Percentiles rank a stretch among this genome's conserved stretches.
Conservation (phyloP, 163 green algal genomes). For the Chlorella variabilis region DNA sequence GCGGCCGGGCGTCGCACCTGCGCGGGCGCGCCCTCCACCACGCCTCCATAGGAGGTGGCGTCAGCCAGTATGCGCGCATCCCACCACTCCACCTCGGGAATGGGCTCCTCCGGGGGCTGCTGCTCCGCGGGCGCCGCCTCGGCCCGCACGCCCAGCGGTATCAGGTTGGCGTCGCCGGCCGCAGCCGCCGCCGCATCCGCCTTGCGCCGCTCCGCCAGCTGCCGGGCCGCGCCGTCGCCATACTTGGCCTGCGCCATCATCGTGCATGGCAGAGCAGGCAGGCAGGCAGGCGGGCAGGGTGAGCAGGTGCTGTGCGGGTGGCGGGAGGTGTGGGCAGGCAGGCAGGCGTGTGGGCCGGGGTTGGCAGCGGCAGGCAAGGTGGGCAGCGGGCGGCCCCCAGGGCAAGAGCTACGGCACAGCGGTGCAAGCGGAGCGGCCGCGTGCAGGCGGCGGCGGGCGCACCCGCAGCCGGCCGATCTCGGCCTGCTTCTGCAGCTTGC, state of each 20-base stretch:
- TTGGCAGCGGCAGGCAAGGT: background rate
- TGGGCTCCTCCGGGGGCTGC: slow-evolving; percentile 34
- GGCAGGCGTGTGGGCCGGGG: background rate
- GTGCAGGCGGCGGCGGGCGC: background rate
- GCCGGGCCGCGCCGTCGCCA: slow-evolving; percentile 47
- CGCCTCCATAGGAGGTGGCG: slow-evolving; percentile 16
- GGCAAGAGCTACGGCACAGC: too few relatives aligned
- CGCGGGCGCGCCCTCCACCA: slow-evolving; percentile 9
- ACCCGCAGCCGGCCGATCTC: slow-evolving; percentile 65
- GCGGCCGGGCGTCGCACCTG: too few relatives aligned
- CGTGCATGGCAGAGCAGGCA: background rate
- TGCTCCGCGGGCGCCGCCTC: slow-evolving; percentile 24
- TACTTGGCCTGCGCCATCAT: slow-evolving; percentile 45
- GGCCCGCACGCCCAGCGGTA: slow-evolving; percentile 59
- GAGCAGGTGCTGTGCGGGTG: background rate
- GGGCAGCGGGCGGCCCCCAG: too few relatives aligned
- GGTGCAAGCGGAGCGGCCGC: too few relatives aligned
- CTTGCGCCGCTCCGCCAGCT: slow-evolving; percentile 36
- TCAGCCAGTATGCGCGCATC: slow-evolving; percentile 66
- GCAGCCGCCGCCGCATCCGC: slow-evolving; percentile 39
- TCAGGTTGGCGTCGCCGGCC: slow-evolving; percentile 58
- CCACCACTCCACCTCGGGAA: slow-evolving; percentile 86
- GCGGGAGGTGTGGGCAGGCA: background rate
- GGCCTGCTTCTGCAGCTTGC: slow-evolving; percentile 71
- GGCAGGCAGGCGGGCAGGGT: background rate